A percentile compares a stretch with the other conserved stretches of the same genome.
phyloP scores from a whole-genome alignment of 75 land plant species.

The Pinus albicaulis region DNA sequence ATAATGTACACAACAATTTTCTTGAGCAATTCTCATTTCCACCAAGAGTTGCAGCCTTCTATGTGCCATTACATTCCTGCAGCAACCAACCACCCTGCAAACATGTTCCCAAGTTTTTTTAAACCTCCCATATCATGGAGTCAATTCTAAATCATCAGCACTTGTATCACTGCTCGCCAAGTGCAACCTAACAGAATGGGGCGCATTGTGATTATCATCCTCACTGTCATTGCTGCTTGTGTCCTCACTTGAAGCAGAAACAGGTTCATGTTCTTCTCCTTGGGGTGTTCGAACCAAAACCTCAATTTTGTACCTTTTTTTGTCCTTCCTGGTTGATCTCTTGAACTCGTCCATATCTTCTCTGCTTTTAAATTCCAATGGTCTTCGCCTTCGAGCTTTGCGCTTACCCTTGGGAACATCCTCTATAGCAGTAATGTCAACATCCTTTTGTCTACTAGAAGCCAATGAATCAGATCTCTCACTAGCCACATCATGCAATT shows the following conservation, averaged over 20 bases:
- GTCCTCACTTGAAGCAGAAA: slow-evolving; percentile 54
- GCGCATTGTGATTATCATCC: slow-evolving; percentile 38
- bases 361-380: slow-evolving; percentile 41
- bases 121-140: background rate
- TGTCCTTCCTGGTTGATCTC: slow-evolving; percentile 17
- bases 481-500: slow-evolving; percentile 9
- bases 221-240: slow-evolving; percentile 49
- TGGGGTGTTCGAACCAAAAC: background rate
- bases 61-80: background rate
- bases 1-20: background rate
- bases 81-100: background rate
- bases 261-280: slow-evolving; percentile 40
- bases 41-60: background rate
- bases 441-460: slow-evolving; percentile 25
- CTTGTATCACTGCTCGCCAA: slow-evolving; percentile 5
- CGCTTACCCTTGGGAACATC: slow-evolving; percentile 86
- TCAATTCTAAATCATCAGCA: background rate
- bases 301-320: slow-evolving; percentile 30
- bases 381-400: slow-evolving; percentile 62
- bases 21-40: background rate
- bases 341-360: slow-evolving; percentile 15
- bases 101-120: background rate
- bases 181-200: background rate
- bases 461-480: background rate
- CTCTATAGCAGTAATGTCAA: slow-evolving; percentile 33